Evolutionary conservation across 306 rosid genomes (phyloP), one percentile per base, ranked within the genome.

Genomic region (Casuarina glauca): DNA sequence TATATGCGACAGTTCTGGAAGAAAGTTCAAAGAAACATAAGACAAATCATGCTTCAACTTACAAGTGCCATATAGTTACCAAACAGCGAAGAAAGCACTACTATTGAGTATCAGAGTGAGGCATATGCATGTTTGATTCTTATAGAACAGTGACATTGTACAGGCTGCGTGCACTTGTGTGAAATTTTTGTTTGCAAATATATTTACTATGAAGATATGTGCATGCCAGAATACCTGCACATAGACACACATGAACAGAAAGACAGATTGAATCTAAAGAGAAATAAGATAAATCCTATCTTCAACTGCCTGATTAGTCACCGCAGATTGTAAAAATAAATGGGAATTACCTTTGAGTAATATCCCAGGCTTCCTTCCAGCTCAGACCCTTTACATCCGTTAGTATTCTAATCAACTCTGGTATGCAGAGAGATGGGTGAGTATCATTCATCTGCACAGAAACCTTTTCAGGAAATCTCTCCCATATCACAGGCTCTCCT

Each of bases 401-500:
- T 82, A 95, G 83, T 81, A 93, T 88, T 77, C 99, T 87, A 88
- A 95, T 76, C 86, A 95, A 79, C 84, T 95, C 99, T 26, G 97
- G 99, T 81, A 95, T 95, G 90, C 99, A 95, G 80, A 95, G 93
- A 76, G 99, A 93, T 78, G 99, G 99, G 83, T 95, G 99, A 80
- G 97, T 95, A 79, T 95, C 99, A 82, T 95, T 95, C 99, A 95
- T 95, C 91, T 95, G 99, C 70, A 95, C 97, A 13, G 99, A 97
- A 76, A 95, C 97, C 87, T 95, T 95, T 76, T 86, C 88, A 39
- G 97, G 97, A 77, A 95, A 90, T 50, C 91, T 93, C 68, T 91
- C 93, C 99, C 99, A 95, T 76, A 87, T 87, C 73, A 83, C 72
- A 49, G 70, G 72, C 74, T 82, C 63, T 74, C 96, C 97, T 4